Conservation (phyloP, 192 early-diverging fungal genomes). For the Bifiguratus adelaidae region DNA sequence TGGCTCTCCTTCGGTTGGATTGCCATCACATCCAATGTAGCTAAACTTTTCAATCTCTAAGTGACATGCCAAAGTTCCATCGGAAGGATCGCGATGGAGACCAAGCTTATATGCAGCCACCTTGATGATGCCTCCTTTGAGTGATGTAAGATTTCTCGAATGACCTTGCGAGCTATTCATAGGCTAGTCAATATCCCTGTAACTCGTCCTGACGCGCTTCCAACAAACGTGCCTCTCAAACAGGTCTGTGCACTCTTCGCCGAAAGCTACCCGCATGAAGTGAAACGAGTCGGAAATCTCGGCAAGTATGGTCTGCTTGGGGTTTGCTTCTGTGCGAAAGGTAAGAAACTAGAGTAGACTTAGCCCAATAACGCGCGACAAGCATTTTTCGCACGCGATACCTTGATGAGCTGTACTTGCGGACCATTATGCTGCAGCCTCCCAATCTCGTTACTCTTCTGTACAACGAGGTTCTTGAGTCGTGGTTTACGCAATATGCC, state of each 20-base stretch:
- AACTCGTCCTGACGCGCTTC: not conserved
- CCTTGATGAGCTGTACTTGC: no score
- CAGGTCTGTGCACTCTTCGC: not conserved
- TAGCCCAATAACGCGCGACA: no score
- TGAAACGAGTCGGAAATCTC: not conserved
- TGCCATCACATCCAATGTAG: not conserved
- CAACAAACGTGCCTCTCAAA: not conserved
- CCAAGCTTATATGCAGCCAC: not conserved
- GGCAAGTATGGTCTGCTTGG: not conserved
- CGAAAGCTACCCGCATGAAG: not conserved
- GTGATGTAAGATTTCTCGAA: not conserved
- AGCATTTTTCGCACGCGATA: no score
- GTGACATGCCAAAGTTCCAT: not conserved
- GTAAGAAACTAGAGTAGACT: not conserved
- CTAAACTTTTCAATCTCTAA: not conserved
- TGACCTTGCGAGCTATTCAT: not conserved
- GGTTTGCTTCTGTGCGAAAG: not conserved
- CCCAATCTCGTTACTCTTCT: no score
- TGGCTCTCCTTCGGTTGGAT: not conserved
- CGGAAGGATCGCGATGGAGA: not conserved
- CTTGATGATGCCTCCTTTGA: not conserved
- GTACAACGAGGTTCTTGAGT: no score
- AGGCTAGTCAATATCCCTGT: not conserved
- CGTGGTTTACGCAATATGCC: no score
- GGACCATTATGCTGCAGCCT: no score